Conservation (phyloP, 148 eudicot genomes). For the Tetragonia tetragonoides region DNA sequence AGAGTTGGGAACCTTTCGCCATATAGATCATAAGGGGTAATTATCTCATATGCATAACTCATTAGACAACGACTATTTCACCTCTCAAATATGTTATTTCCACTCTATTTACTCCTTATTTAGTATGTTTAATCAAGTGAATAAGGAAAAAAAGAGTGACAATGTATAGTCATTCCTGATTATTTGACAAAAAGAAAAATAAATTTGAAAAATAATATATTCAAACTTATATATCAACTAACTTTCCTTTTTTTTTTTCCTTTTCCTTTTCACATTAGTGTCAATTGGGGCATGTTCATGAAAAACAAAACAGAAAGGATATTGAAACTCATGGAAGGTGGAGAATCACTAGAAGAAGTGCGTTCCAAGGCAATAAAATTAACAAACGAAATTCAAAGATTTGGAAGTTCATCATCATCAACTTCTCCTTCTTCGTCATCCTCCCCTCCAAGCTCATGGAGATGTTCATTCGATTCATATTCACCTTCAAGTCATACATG, state of each 20-base stretch:
- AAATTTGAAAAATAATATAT: too few relatives aligned
- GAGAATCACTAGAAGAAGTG: conserved; percentile 32
- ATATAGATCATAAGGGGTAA: conserved; percentile 40
- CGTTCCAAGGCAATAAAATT: conserved; percentile 41
- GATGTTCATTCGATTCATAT: conserved; percentile 28
- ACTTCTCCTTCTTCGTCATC: conserved; percentile 21
- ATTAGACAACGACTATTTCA: too few relatives aligned
- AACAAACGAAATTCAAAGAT: conserved; percentile 45
- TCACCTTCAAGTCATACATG: conserved; percentile 26
- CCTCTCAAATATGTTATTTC: too few relatives aligned
- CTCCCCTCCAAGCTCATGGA: conserved; percentile 25
- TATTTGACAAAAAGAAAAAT: too few relatives aligned
- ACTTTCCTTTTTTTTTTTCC: neutral
- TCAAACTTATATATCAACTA: neutral
- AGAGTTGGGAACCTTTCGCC: conserved; percentile 30
- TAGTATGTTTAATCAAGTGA: too few relatives aligned
- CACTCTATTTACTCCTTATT: too few relatives aligned
- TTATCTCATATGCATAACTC: neutral
- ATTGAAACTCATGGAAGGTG: conserved; percentile 35
- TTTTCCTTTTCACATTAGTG: conserved; percentile 6
- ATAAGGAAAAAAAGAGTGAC: too few relatives aligned
- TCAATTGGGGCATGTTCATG: conserved; percentile 45
- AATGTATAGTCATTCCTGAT: too few relatives aligned
- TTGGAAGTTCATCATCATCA: conserved; percentile 30
- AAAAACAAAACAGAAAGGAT: conserved; percentile 37